These are phyloP conservation scores for Backusella mclennaniae DNA, from an alignment of 192 early-diverging fungal species.

Conservation along the genomic window DNA sequence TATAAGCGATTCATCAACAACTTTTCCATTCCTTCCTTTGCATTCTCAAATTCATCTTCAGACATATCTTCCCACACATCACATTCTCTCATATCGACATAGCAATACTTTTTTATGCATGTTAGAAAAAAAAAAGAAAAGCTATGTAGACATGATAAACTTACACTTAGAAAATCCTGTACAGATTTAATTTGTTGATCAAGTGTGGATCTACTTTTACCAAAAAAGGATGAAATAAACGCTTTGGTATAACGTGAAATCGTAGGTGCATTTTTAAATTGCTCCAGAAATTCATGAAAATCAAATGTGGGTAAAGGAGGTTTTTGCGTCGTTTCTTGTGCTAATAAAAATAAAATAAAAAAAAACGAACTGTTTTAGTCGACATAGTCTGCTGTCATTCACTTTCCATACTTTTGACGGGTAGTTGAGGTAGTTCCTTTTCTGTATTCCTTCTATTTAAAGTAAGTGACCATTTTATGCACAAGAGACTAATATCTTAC, in stretches of 20 bases:
- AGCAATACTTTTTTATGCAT: conserved; percentile 53
- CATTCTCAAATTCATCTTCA: conserved; percentile 75
- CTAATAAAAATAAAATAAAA: not conserved
- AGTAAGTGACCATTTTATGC: not conserved
- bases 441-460: not conserved
- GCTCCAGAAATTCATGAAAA: conserved; percentile 71
- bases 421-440: not conserved
- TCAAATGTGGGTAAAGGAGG: conserved; percentile 49
- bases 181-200: conserved; percentile 75
- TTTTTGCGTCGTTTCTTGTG: not conserved
- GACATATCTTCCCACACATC: conserved; percentile 57
- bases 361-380: not conserved
- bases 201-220: conserved; percentile 61
- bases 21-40: conserved; percentile 81
- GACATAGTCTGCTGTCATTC: not conserved
- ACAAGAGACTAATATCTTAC: not conserved
- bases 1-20: conserved; percentile 78
- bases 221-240: conserved; percentile 69
- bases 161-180: conserved; percentile 64
- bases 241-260: conserved; percentile 61
- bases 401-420: not conserved
- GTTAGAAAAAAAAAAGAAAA: not conserved
- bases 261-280: conserved; percentile 64
- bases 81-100: conserved; percentile 65
- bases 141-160: not conserved